Conservation (phyloP, 768 basidiomycete species). For the Nevesoporus exiguus region DNA sequence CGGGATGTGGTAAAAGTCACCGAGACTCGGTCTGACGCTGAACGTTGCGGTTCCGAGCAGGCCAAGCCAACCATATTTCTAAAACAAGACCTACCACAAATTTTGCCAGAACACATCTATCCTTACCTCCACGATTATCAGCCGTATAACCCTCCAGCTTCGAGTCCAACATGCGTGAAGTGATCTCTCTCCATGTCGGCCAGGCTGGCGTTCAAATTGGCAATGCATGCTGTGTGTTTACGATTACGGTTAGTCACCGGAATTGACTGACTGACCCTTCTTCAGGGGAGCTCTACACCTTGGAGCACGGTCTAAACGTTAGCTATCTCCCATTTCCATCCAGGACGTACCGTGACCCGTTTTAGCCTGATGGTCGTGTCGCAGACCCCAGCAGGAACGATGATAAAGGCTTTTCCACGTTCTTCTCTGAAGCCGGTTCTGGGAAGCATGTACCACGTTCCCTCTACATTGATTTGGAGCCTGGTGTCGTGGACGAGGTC, state of each 20-base stretch:
- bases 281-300: slow-evolving; percentile 94
- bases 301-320: slow-evolving; percentile 95
- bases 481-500: slow-evolving; percentile 93
- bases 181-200: slow-evolving; percentile 94
- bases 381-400: slow-evolving; percentile 47
- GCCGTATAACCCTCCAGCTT: slow-evolving; percentile 7
- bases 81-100: slow-evolving; percentile 19
- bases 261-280: slow-evolving; percentile 8
- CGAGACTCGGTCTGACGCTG: not conserved
- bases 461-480: slow-evolving; percentile 94
- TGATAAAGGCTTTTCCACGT: slow-evolving; percentile 92
- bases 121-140: slow-evolving; percentile 13
- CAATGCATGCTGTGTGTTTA: slow-evolving; percentile 88
- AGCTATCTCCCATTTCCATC: slow-evolving; percentile 30
- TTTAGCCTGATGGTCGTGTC: slow-evolving; percentile 89
- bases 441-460: slow-evolving; percentile 97
- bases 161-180: slow-evolving; percentile 68
- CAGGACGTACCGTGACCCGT: slow-evolving; percentile 14
- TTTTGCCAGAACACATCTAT: slow-evolving; percentile 10
- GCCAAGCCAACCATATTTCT: slow-evolving; percentile 20
- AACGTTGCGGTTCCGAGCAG: not conserved
- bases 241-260: not conserved
- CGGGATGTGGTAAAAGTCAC: not conserved
- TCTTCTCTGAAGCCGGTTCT: slow-evolving; percentile 93
- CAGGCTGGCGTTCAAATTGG: slow-evolving; percentile 95